These are phyloP conservation scores for Amylocystis lapponica DNA, from an alignment of 768 basidiomycete genomes.

Conservation along the genomic window DNA sequence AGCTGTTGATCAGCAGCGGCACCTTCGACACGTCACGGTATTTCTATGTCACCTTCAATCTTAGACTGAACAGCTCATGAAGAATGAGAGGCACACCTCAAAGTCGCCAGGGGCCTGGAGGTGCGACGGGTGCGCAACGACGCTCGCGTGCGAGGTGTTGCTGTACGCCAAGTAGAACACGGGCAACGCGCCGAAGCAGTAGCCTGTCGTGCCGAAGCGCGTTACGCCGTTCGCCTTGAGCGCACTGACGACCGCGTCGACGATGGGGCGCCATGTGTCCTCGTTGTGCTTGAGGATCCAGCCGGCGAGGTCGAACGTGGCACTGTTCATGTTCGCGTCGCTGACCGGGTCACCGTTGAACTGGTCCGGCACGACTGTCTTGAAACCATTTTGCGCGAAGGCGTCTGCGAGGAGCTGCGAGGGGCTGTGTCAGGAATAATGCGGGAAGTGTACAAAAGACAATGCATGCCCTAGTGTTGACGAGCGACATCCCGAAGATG, in stretches of 20 bases:
- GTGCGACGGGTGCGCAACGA: constrained; percentile 42
- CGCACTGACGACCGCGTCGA: constrained; percentile 33
- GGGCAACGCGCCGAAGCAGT: constrained; percentile 42
- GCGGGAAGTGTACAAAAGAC: neutral
- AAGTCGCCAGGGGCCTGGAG: constrained; percentile 34
- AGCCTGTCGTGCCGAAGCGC: constrained; percentile 35
- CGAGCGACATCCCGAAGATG: constrained; percentile 28
- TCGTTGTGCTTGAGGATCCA: constrained; percentile 33
- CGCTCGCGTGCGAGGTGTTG: constrained; percentile 31
- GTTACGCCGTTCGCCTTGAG: constrained; percentile 35
- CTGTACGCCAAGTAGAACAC: constrained; percentile 41
- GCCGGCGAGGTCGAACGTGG: constrained; percentile 19
- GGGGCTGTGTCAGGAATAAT: neutral
- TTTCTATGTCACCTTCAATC: constrained; percentile 15
- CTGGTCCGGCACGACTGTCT: constrained; percentile 23
- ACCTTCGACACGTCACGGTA: constrained; percentile 28
- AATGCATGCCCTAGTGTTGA: constrained; percentile 26
- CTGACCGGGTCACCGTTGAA: constrained; percentile 20
- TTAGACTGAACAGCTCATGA: neutral
- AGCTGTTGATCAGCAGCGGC: constrained; percentile 39
- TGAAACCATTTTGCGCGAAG: constrained; percentile 28
- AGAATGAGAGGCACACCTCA: constrained; percentile 21
- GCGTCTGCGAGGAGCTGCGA: constrained; percentile 25
- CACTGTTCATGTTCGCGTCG: constrained; percentile 7
- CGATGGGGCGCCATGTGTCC: constrained; percentile 26